These are phyloP conservation scores for Obelidium mucronatum DNA, from an alignment of 192 early-diverging fungal species.

Conservation along the genomic window DNA sequence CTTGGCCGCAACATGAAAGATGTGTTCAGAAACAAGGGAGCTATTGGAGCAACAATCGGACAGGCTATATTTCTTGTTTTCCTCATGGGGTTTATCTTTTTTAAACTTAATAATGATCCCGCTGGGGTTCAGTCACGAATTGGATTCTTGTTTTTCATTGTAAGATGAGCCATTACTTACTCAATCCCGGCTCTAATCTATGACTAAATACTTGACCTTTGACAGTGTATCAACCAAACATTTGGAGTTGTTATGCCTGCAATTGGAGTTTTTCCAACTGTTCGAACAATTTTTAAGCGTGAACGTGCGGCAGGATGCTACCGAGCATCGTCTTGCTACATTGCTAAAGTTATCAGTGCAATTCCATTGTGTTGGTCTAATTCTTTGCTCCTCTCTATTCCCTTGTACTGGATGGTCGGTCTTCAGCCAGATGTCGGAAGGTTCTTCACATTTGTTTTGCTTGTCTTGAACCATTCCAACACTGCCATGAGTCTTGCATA, in stretches of 20 bases:
- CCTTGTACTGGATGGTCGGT: slow-evolving; percentile 47
- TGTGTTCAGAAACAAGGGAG: slow-evolving; percentile 48
- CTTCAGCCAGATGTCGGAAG: slow-evolving; percentile 24
- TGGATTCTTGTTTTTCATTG: slow-evolving; percentile 25
- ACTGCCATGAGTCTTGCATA: slow-evolving; percentile 45
- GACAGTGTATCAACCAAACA: slow-evolving; percentile 54
- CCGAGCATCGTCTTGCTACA: slow-evolving; percentile 66
- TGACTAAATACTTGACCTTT: neutral
- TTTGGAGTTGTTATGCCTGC: slow-evolving; percentile 67
- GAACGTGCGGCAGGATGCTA: slow-evolving; percentile 73
- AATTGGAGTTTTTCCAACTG: slow-evolving; percentile 43
- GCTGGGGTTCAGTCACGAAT: slow-evolving; percentile 18
- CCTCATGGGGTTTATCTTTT: slow-evolving; percentile 51
- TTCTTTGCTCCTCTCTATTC: slow-evolving; percentile 36
- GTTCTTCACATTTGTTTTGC: slow-evolving; percentile 42
- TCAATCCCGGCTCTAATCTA: neutral
- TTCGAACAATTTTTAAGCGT: slow-evolving; percentile 41
- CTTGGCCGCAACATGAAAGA: slow-evolving; percentile 46
- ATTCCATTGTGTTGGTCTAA: slow-evolving; percentile 44
- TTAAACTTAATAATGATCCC: slow-evolving; percentile 20
- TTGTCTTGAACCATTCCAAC: slow-evolving; percentile 36
- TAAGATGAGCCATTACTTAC: neutral
- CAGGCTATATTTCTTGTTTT: slow-evolving; percentile 57
- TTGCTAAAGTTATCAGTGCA: slow-evolving; percentile 67
- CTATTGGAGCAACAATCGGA: slow-evolving; percentile 57